Percentiles rank a stretch among this genome's conserved stretches.
Evolutionary conservation across 176 grass and related monocot species (phyloP).

Genomic region (Triticum dicoccoides): DNA sequence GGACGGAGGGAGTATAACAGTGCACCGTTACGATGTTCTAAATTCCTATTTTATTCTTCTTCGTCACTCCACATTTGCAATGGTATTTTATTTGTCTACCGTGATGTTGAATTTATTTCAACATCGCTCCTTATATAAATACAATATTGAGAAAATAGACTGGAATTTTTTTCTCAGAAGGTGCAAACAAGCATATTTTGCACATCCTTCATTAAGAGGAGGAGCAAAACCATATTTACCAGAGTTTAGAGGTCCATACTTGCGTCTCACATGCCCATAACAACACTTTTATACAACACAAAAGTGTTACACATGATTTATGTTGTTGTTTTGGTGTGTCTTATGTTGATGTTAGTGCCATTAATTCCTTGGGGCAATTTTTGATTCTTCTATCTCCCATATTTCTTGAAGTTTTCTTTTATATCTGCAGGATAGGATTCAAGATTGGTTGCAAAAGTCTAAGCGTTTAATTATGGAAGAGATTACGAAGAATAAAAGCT

Average conservation of each 20-base stretch:
- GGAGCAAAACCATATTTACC: not conserved
- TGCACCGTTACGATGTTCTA: not conserved
- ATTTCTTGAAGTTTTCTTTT: slow-evolving; percentile 12
- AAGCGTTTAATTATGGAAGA: slow-evolving; percentile 74
- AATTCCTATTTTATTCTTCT: slow-evolving; percentile 4
- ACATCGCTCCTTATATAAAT: not conserved
- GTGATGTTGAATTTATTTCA: not conserved
- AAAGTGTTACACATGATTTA: not conserved
- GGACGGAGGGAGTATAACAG: not conserved
- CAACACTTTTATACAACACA: not conserved
- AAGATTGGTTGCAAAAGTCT: slow-evolving; percentile 73
- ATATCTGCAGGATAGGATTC: slow-evolving; percentile 75
- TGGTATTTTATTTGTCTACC: not conserved
- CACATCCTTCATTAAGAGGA: not conserved
- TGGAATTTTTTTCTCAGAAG: not conserved
- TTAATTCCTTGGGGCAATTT: slow-evolving; percentile 4
- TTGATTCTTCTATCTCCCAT: not conserved
- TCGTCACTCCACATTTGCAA: not conserved
- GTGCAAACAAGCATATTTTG: slow-evolving; percentile 14
- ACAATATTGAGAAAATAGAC: not conserved
- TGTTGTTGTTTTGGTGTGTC: not conserved
- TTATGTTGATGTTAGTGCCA: not conserved
- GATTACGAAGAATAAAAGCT: slow-evolving; percentile 65
- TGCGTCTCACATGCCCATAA: not conserved
- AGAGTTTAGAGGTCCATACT: slow-evolving; percentile 4